Evolutionary conservation across 2,329 filamentous ascomycete species (phyloP), one percentile per base, ranked within the genome.

Genomic region (Apiospora pterosperma): DNA sequence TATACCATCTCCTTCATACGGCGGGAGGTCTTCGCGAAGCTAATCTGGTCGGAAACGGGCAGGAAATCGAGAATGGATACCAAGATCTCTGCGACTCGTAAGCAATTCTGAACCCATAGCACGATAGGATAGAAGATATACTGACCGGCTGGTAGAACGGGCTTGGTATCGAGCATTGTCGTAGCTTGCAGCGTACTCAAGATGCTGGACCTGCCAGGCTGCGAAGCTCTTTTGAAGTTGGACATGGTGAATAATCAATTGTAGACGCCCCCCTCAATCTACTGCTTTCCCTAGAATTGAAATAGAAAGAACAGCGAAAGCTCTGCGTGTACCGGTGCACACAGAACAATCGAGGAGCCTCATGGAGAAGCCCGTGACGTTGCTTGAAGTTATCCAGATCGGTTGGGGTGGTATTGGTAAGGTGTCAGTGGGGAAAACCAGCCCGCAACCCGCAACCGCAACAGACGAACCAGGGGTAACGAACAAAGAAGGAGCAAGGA

Each of bases 1-100:
- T 98, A 99, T 3, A 97, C 94, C 94, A 99, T 99, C 79, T 99
- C 96, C 75, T 91, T 90, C 85, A 98, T 88, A 66, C 92, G 91
- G 74, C 88, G 91, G 65, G 93, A 97, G 28, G 92, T 89, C 68
- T 90, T 89, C 55, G 96, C 95, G 75, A 93, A 95, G 70, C 89
- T 88, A 75, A 98, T 86, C 72, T 97, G 89, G 76, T 97, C 95
- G 66, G 90, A 82, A 34, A 97, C 86, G 42, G 92, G 91, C 42
- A 98, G 87, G 79, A 96, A 93, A 75, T 97, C 93, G 74, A 99
- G 86, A 69, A 99, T 93, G 0, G 89, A 86, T 36, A 91, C 90
- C 71, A 98, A 87, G 70, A 98, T 92, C 80, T 98, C 95, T 92
- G 75, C 55, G 65, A 61, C 67, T 48, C 67, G 60, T 60, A 61